These are phyloP conservation scores for Neonectria faginata DNA, from an alignment of 2,329 filamentous ascomycete genomes.

Conservation along the genomic window DNA sequence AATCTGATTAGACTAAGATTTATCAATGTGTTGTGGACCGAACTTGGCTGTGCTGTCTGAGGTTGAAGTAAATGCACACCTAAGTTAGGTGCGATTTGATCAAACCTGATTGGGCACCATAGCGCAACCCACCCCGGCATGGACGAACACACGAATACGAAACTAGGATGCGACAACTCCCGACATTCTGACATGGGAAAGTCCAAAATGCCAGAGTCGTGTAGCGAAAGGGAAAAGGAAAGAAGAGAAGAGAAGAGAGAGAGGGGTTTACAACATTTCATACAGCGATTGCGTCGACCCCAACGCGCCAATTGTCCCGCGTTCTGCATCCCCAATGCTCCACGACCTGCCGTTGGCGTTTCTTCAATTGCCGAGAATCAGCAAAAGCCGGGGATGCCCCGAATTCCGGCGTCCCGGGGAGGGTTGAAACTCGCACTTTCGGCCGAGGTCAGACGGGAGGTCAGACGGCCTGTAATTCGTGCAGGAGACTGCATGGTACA, in stretches of 20 bases:
- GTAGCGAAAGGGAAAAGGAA: background rate
- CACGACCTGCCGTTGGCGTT: no score
- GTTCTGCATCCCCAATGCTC: background rate
- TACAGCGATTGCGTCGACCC: conserved; percentile 15
- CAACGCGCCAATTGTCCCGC: background rate
- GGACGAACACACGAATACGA: conserved; percentile 21
- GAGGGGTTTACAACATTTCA: background rate
- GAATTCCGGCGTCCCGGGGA: conserved; percentile 11
- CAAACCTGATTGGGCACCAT: conserved; percentile 12
- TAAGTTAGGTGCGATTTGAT: conserved; percentile 1
- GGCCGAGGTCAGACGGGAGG: conserved; percentile 22
- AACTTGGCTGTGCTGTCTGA: background rate
- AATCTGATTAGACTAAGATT: no score
- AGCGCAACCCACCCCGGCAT: background rate
- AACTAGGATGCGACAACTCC: conserved; percentile 8
- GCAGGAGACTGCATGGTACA: background rate
- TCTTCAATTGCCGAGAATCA: background rate
- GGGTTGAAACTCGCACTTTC: conserved; percentile 24
- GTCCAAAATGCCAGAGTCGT: background rate
- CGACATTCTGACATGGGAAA: conserved; percentile 9
- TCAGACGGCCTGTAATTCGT: background rate
- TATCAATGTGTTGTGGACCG: background rate
- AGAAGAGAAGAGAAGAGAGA: background rate
- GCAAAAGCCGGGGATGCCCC: conserved; percentile 14
- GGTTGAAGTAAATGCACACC: background rate